Evolutionary conservation across 176 grass and related monocot genomes (phyloP).

Genomic region (Phoenix roebelenii): DNA sequence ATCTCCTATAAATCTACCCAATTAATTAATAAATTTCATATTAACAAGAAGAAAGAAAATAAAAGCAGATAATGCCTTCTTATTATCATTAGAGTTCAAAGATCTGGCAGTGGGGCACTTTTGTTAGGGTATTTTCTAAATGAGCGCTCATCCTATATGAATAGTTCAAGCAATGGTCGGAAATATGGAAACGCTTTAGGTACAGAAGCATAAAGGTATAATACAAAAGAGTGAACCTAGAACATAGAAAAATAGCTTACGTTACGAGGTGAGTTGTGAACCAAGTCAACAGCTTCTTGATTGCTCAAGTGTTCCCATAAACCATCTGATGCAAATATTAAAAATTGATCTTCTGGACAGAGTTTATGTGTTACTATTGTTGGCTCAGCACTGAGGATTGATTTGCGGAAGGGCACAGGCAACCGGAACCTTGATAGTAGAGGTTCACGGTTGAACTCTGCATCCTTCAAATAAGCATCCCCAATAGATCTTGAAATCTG

Average conservation of each 20-base stretch:
- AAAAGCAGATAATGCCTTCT: no score
- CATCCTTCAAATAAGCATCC: slow-evolving; percentile 37
- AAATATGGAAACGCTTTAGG: no score
- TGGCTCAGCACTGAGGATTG: slow-evolving; percentile 44
- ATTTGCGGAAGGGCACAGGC: slow-evolving; percentile 24
- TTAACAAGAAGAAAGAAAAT: no score
- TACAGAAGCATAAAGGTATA: no score
- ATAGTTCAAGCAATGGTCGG: no score
- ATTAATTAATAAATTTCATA: no score
- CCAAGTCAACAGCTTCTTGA: slow-evolving; percentile 33
- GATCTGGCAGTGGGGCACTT: no score
- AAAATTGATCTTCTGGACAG: slow-evolving; percentile 33
- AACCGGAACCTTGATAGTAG: slow-evolving; percentile 24
- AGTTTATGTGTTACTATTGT: slow-evolving; percentile 26
- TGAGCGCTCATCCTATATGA: no score
- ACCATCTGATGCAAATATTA: slow-evolving; percentile 57
- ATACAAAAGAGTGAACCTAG: background rate
- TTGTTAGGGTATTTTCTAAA: no score
- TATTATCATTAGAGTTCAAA: no score
- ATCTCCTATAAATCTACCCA: no score
- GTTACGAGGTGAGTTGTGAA: slow-evolving; percentile 23
- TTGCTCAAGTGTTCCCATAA: slow-evolving; percentile 44
- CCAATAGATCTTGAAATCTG: slow-evolving; percentile 52
- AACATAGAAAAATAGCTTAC: slow-evolving; percentile 16
- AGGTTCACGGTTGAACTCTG: slow-evolving; percentile 39